Percentiles rank a stretch among this genome's conserved stretches.
Evolutionary conservation across 306 rosid genomes (phyloP).

Genomic region (Abrus pulchellus): DNA sequence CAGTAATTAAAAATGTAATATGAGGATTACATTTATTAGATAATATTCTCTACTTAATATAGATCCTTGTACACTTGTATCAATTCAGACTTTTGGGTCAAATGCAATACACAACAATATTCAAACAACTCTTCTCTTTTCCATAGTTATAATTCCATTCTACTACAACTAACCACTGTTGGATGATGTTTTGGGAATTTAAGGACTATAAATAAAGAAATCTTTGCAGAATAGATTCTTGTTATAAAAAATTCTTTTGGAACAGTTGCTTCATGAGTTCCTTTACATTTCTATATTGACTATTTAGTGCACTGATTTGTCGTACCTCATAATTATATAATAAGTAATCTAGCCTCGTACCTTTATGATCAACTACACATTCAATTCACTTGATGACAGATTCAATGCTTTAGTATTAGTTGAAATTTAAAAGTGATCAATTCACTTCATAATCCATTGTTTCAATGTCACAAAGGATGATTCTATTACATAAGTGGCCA

Average conservation of each 20-base stretch:
- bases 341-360: neutral
- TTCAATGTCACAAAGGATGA: constrained; percentile 31
- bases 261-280: neutral
- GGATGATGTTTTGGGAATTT: neutral
- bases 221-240: neutral
- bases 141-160: neutral
- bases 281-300: neutral
- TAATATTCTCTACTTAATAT: too few species aligned
- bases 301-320: neutral
- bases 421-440: constrained; percentile 27
- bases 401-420: neutral
- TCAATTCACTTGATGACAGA: neutral
- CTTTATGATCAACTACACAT: neutral
- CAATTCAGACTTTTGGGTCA: too few species aligned
- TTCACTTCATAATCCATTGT: neutral
- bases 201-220: neutral
- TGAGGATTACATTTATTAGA: too few species aligned
- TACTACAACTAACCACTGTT: neutral
- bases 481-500: constrained; percentile 33
- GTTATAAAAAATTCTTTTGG: neutral
- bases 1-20: too few species aligned
- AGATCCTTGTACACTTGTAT: too few species aligned
- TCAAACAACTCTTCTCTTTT: too few species aligned
- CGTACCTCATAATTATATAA: neutral
- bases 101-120: too few species aligned